A percentile compares a stretch with the other conserved stretches of the same genome.
phyloP scores from a whole-genome alignment of 1,139 yeast genomes.

The Kodamaea suecica region DNA sequence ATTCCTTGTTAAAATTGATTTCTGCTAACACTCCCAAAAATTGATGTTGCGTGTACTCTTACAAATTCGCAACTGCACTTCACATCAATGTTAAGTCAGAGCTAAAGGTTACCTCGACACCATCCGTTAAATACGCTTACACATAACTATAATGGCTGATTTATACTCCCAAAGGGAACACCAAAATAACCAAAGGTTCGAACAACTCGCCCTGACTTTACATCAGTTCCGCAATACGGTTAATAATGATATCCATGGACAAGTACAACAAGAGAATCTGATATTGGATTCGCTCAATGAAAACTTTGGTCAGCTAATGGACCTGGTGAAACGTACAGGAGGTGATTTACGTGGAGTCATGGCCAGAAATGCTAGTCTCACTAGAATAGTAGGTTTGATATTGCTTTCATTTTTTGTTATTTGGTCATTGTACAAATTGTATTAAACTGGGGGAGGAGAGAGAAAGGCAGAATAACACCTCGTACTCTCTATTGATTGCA shows the following conservation, averaged over 20 bases:
- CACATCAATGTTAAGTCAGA: too few species aligned
- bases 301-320: slow-evolving; percentile 58
- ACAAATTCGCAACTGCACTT: too few species aligned
- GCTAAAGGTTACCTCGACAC: too few species aligned
- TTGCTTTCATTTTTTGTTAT: slow-evolving; percentile 59
- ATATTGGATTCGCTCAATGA: slow-evolving; percentile 52
- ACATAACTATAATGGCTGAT: slow-evolving; percentile 26
- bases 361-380: slow-evolving; percentile 43
- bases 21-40: not conserved
- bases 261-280: slow-evolving; percentile 42
- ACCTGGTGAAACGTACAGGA: slow-evolving; percentile 64
- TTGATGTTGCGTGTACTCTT: not conserved
- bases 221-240: slow-evolving; percentile 46
- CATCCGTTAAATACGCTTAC: too few species aligned
- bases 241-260: slow-evolving; percentile 42
- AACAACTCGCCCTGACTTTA: slow-evolving; percentile 43
- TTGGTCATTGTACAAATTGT: slow-evolving; percentile 61
- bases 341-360: slow-evolving; percentile 55
- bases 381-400: slow-evolving; percentile 45
- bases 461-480: too few species aligned
- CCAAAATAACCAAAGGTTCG: slow-evolving; percentile 45
- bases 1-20: too few species aligned
- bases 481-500: slow-evolving; percentile 1
- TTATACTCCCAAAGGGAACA: slow-evolving; percentile 45
- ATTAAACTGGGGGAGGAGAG: too few species aligned